phyloP scores from a whole-genome alignment of 805 yeast genomes.

The Sporopachydermia lactativora region DNA sequence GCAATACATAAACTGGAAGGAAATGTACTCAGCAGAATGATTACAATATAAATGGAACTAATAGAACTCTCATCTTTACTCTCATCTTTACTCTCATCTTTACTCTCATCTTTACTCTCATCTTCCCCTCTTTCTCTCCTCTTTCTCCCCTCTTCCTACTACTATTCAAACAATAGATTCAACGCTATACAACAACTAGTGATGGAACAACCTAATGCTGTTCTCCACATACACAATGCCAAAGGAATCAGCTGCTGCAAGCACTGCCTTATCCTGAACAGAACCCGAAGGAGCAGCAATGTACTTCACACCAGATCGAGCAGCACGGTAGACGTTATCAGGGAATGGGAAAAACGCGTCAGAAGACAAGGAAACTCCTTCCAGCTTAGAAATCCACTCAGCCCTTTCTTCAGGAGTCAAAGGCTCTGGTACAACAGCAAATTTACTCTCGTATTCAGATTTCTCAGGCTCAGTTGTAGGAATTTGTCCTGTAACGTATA shows the following conservation, averaged over 20 bases:
- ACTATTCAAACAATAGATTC: background rate
- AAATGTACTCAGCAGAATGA: no score
- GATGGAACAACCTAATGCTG: slow-evolving; percentile 97
- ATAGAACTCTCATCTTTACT: no score
- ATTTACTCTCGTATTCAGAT: slow-evolving; percentile 82
- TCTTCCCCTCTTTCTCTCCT: no score
- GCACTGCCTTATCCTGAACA: slow-evolving; percentile 93
- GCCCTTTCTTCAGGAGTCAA: slow-evolving; percentile 69
- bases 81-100: no score
- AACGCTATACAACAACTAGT: slow-evolving; percentile 28
- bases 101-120: no score
- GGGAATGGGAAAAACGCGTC: slow-evolving; percentile 99
- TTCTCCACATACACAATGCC: slow-evolving; percentile 90
- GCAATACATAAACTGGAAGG: no score
- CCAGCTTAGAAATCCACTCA: slow-evolving; percentile 74
- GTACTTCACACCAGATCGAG: slow-evolving; percentile 88
- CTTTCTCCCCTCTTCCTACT: no score
- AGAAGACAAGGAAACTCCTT: slow-evolving; percentile 81
- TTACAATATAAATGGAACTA: no score
- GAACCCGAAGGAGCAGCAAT: slow-evolving; percentile 97
- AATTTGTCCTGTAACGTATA: slow-evolving; percentile 81
- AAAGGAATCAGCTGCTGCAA: slow-evolving; percentile 88
- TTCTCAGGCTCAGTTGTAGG: slow-evolving; percentile 89
- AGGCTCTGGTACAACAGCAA: slow-evolving; percentile 71
- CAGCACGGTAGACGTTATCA: slow-evolving; percentile 97